Evolutionary conservation across 768 basidiomycete genomes (phyloP).

Genomic region (Tulasnella sp.): DNA sequence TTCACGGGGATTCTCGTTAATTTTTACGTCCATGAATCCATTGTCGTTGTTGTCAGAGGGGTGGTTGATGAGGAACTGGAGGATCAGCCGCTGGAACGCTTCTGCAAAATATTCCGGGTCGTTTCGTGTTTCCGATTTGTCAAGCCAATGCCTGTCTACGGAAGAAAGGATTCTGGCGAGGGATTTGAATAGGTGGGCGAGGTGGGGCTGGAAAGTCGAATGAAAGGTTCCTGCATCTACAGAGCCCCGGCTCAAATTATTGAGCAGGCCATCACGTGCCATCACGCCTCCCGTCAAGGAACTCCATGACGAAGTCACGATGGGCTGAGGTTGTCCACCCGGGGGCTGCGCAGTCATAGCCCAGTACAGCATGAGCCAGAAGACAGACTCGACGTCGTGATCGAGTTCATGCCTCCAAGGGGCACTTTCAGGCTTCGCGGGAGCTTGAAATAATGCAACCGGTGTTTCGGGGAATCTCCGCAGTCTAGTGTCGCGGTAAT

Average conservation of each 20-base stretch:
- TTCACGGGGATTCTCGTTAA: not conserved
- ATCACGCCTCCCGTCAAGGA: not conserved
- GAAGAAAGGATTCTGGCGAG: not conserved
- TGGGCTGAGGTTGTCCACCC: not conserved
- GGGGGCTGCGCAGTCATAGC: not conserved
- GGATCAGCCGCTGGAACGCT: not conserved
- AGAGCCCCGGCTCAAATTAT: not conserved
- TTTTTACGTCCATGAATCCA: not conserved
- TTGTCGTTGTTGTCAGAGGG: not conserved
- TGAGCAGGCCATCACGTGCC: not conserved
- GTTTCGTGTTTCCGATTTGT: not conserved
- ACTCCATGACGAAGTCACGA: not conserved
- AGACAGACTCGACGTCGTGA: constrained; percentile 1
- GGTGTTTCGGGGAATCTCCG: not conserved
- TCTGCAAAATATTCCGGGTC: not conserved
- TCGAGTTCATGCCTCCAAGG: not conserved
- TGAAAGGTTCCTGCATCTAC: not conserved
- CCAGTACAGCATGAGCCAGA: constrained; percentile 3
- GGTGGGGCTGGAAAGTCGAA: not conserved
- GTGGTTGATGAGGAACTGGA: not conserved
- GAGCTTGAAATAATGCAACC: not conserved
- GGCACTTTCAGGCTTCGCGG: not conserved
- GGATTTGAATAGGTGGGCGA: not conserved
- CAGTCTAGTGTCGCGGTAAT: not conserved
- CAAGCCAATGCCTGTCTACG: constrained; percentile 2